These are phyloP conservation scores for Backusella psychrophila DNA, from an alignment of 192 early-diverging fungal species.

Conservation along the genomic window DNA sequence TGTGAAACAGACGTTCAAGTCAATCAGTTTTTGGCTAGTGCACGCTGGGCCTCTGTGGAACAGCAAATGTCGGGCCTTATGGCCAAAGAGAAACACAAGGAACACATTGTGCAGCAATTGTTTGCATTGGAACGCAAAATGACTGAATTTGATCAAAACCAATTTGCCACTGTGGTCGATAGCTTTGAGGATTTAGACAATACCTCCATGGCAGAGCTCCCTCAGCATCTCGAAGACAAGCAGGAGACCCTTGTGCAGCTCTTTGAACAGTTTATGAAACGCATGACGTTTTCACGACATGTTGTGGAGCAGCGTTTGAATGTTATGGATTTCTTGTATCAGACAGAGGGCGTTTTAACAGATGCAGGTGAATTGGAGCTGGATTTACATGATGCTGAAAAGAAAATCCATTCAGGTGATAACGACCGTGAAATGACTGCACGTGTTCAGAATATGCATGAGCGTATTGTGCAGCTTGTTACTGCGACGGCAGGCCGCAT, in stretches of 20 bases:
- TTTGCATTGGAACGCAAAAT: constrained; percentile 27
- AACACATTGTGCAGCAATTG: constrained; percentile 18
- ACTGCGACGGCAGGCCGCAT: constrained; percentile 9
- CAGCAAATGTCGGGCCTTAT: neutral
- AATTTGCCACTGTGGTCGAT: constrained; percentile 21
- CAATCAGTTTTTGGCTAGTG: constrained; percentile 23
- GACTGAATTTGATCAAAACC: constrained; percentile 26
- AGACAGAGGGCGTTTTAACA: neutral
- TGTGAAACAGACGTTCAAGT: constrained; percentile 13
- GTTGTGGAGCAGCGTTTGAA: constrained; percentile 37
- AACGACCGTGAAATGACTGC: constrained; percentile 7
- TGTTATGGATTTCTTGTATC: constrained; percentile 36
- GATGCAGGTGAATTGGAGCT: constrained; percentile 2
- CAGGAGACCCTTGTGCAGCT: constrained; percentile 30
- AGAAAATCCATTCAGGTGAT: neutral
- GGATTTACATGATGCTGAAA: constrained; percentile 3
- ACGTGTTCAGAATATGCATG: constrained; percentile 3
- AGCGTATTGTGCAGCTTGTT: constrained; percentile 10
- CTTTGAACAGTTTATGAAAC: constrained; percentile 24
- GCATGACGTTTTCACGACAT: constrained; percentile 27
- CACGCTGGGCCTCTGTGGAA: constrained; percentile 13
- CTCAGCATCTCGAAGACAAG: constrained; percentile 29
- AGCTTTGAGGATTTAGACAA: constrained; percentile 40
- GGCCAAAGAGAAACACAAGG: constrained; percentile 11
- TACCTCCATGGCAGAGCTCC: constrained; percentile 13